Evolutionary conservation across 768 basidiomycete genomes (phyloP).

Genomic region (Amanita polypyramis): DNA sequence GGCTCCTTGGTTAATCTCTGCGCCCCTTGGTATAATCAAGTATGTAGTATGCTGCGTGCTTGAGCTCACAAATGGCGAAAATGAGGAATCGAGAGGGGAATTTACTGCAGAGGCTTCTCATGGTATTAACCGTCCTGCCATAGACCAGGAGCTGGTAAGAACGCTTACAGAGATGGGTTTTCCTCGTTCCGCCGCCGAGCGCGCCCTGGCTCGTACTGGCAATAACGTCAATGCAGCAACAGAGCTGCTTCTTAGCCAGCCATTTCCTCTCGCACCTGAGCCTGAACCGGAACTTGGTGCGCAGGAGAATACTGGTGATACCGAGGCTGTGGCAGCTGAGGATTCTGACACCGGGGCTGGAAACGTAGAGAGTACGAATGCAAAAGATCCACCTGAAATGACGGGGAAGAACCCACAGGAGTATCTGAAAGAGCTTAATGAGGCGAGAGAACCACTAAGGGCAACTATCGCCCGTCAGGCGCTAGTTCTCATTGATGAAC

Average conservation of each 20-base stretch:
- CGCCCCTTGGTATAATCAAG: slow-evolving; percentile 66
- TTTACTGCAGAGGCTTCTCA: slow-evolving; percentile 21
- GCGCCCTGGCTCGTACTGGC: slow-evolving; percentile 71
- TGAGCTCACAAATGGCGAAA: slow-evolving; percentile 73
- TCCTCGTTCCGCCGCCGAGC: slow-evolving; percentile 75
- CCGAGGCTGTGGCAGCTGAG: slow-evolving; percentile 11
- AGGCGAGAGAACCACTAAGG: slow-evolving; percentile 54
- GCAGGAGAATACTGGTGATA: slow-evolving; percentile 8
- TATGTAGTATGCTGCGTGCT: slow-evolving; percentile 70
- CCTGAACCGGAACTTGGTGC: slow-evolving; percentile 32
- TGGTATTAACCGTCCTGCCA: slow-evolving; percentile 21
- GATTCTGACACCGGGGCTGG: slow-evolving; percentile 15
- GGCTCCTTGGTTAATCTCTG: slow-evolving; percentile 68
- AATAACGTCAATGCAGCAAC: slow-evolving; percentile 89
- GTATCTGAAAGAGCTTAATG: slow-evolving; percentile 56
- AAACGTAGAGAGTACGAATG: slow-evolving; percentile 4
- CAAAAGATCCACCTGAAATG: slow-evolving; percentile 5
- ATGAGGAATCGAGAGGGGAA: slow-evolving; percentile 56
- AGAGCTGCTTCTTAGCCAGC: slow-evolving; percentile 75
- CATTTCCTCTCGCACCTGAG: slow-evolving; percentile 67
- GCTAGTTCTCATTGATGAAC: slow-evolving; percentile 73
- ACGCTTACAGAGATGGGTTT: slow-evolving; percentile 97
- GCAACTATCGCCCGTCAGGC: slow-evolving; percentile 57
- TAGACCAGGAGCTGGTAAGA: slow-evolving; percentile 70
- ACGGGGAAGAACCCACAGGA: slow-evolving; percentile 47